Evolutionary conservation across 345 rosid genomes (phyloP).

Genomic region (Heritiera littoralis): DNA sequence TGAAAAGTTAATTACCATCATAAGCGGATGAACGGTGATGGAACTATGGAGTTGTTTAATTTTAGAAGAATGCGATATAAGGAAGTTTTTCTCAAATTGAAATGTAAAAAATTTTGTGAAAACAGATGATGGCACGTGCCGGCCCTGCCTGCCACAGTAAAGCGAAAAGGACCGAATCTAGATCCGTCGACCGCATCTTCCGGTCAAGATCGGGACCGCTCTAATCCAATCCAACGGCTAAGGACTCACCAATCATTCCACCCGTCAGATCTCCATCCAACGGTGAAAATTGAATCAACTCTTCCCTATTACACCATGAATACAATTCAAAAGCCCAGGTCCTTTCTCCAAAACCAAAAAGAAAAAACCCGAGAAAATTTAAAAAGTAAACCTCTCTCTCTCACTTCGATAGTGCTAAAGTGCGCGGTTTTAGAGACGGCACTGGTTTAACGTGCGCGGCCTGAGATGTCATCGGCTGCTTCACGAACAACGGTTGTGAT

Average conservation of each 20-base stretch:
- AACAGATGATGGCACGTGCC: constrained; percentile 61
- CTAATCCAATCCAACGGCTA: constrained; percentile 50
- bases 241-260: background rate
- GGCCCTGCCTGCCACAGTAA: constrained; percentile 43
- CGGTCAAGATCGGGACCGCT: constrained; percentile 47
- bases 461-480: constrained; percentile 50
- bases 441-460: constrained; percentile 40
- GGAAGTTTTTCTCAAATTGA: background rate
- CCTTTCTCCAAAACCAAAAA: constrained; percentile 12
- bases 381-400: background rate
- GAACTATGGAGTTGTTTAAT: background rate
- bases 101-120: background rate
- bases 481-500: constrained; percentile 32
- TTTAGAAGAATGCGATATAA: background rate
- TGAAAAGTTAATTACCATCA: background rate
- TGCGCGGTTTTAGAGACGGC: constrained; percentile 25
- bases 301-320: constrained; percentile 38
- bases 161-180: constrained; percentile 39
- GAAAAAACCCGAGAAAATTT: background rate
- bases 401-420: constrained; percentile 31
- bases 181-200: constrained; percentile 62
- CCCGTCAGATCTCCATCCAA: constrained; percentile 49
- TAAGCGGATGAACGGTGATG: constrained; percentile 3
- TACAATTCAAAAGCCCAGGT: constrained; percentile 32
- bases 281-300: constrained; percentile 47